Base-by-base conservation (phyloP, 805 yeast species). In the Wickerhamomyces xylosicus region DNA sequence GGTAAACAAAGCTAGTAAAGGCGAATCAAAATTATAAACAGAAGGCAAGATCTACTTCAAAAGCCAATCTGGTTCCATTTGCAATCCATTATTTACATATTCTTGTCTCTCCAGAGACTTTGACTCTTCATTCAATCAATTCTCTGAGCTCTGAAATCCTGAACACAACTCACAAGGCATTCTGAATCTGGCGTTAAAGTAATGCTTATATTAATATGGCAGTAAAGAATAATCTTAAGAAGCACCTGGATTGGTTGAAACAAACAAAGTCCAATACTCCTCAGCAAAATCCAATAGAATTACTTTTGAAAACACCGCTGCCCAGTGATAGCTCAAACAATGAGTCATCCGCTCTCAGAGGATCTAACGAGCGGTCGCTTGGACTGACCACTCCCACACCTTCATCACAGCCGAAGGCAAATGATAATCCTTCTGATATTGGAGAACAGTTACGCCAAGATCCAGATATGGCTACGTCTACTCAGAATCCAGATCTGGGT, bases 141-240 rank as follows among this genome's bases (percentile, higher is more conserved):
- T n/a, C n/a, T n/a, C n/a, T n/a, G n/a, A n/a, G n/a, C n/a, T n/a
- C n/a, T n/a, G n/a, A n/a, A n/a, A n/a, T n/a, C n/a, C n/a, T n/a
- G n/a, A n/a, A n/a, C n/a, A n/a, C n/a, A n/a, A n/a, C n/a, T n/a
- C n/a, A n/a, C n/a, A n/a, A n/a, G n/a, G n/a, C n/a, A n/a, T n/a
- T n/a, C n/a, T n/a, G n/a, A n/a, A n/a, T n/a, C n/a, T n/a, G n/a
- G n/a, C n/a, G n/a, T n/a, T n/a, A n/a, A n/a, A n/a, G n/a, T n/a
- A n/a, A n/a, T n/a, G n/a, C n/a, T n/a, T 34, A 21, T 14, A 15
- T 15, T 18, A 33, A 13, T 13, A 43, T 41, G 44, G 40, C 44
- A 31, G 48, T 50, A 38, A 53, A 46, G 40, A 55, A 54, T 42
- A 58, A 58, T 44, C 43, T 58, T 20, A 48, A 49, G 35, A 40